These are phyloP conservation scores for Diaporthe sp. DNA, from an alignment of 2,329 filamentous ascomycete species.

Conservation along the genomic window DNA sequence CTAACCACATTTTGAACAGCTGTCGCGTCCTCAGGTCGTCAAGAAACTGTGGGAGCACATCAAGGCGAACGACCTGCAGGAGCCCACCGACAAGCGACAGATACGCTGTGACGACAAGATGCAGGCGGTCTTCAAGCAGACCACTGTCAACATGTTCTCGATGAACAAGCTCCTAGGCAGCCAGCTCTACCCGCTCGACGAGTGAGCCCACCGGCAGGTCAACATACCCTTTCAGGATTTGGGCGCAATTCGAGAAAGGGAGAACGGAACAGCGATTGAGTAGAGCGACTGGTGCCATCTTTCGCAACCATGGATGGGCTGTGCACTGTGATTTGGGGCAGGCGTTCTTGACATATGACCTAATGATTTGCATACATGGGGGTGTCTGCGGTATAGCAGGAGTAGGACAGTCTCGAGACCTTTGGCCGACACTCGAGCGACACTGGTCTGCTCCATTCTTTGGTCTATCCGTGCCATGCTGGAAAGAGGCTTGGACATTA, in stretches of 20 bases:
- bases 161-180: conserved; percentile 97
- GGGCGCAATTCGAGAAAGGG: conserved; percentile 7
- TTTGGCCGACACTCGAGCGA: conserved; percentile 1
- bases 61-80: conserved; percentile 88
- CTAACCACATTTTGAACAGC: conserved; percentile 61
- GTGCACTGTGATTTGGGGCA: conserved; percentile 29
- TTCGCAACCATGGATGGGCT: conserved; percentile 21
- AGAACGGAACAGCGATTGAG: background rate
- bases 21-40: conserved; percentile 94
- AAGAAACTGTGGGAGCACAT: conserved; percentile 98
- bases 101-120: conserved; percentile 94
- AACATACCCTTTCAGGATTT: background rate
- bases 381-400: conserved; percentile 20
- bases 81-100: conserved; percentile 90
- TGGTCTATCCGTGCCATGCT: background rate
- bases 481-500: background rate
- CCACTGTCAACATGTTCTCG: conserved; percentile 97
- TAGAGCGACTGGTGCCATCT: conserved; percentile 4
- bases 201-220: conserved; percentile 52
- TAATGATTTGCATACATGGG: conserved; percentile 37
- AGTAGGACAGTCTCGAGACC: conserved; percentile 23
- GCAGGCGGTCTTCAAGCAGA: conserved; percentile 91
- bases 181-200: conserved; percentile 89
- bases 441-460: conserved; percentile 9
- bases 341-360: conserved; percentile 37